Evolutionary conservation across 495 filamentous ascomycete genomes (phyloP).

Genomic region (Podospora comata): DNA sequence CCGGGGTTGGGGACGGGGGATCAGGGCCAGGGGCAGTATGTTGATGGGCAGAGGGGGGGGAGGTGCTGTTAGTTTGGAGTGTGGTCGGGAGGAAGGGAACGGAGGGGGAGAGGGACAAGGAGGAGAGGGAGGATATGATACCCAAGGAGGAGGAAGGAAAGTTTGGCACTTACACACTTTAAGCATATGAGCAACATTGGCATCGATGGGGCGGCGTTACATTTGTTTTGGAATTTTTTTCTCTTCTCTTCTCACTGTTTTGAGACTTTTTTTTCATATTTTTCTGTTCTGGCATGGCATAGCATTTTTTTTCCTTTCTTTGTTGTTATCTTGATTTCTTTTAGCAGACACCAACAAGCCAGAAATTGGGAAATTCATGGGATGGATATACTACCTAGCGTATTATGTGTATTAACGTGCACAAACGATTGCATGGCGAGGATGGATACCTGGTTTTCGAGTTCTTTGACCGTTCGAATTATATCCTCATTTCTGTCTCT

Average conservation of each 20-base stretch:
- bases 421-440: too few relatives aligned
- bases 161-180: slow-evolving; percentile 1
- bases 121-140: background rate
- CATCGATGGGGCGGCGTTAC: background rate
- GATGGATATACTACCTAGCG: background rate
- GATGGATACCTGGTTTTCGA: too few relatives aligned
- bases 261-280: too few relatives aligned
- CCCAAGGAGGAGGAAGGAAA: background rate
- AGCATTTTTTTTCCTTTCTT: background rate
- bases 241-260: background rate
- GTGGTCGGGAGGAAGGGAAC: background rate
- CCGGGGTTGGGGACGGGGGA: slow-evolving; percentile 35
- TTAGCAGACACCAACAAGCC: background rate
- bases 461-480: too few relatives aligned
- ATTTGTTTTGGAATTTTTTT: background rate
- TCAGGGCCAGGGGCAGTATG: slow-evolving; percentile 38
- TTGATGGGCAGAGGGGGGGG: slow-evolving; percentile 10
- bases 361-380: background rate
- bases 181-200: background rate
- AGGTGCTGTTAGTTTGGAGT: slow-evolving; percentile 17
- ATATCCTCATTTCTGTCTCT: too few relatives aligned
- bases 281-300: background rate
- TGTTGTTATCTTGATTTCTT: background rate
- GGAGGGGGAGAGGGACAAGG: background rate
- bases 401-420: too few relatives aligned